These are phyloP conservation scores for Coemansia asiatica DNA, from an alignment of 192 early-diverging fungal species.

Conservation along the genomic window DNA sequence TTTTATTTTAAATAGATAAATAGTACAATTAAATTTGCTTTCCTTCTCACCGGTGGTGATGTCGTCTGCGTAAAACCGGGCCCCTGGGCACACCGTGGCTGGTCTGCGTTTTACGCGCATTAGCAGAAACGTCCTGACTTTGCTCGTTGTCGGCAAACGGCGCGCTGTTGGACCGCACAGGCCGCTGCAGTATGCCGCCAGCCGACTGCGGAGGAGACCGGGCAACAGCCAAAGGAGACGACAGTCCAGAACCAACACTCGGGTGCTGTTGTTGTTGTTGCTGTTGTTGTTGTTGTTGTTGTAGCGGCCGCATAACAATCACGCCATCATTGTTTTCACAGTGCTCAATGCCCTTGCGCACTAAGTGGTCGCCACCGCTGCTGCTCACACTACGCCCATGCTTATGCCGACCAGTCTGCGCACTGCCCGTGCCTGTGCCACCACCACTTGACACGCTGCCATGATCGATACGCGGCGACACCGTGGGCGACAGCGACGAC, in stretches of 20 bases:
- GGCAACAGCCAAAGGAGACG: neutral
- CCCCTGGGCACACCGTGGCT: neutral
- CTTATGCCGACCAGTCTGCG: conserved; percentile 6
- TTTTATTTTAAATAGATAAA: no score
- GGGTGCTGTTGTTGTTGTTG: neutral
- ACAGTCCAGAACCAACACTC: no score
- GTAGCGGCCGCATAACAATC: conserved; percentile 12
- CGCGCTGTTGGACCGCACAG: conserved; percentile 4
- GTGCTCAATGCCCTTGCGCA: neutral
- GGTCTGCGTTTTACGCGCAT: neutral
- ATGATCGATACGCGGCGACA: conserved; percentile 1
- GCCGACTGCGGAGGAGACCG: neutral
- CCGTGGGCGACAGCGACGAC: conserved; percentile 12
- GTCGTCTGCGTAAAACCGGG: neutral
- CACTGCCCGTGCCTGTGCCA: neutral
- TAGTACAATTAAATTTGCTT: no score
- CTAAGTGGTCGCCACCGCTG: conserved; percentile 4
- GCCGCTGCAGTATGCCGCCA: neutral
- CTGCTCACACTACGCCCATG: conserved; percentile 29
- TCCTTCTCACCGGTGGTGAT: no score
- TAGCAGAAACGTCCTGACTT: neutral
- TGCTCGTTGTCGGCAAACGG: neutral
- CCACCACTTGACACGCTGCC: neutral
- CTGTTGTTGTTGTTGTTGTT: neutral
- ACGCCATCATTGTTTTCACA: neutral